Percentiles rank a stretch among this genome's conserved stretches.
These are phyloP conservation scores for Dendrocalamus sinicus DNA, from an alignment of 176 grass and related monocot genomes.

Conservation along the genomic window DNA sequence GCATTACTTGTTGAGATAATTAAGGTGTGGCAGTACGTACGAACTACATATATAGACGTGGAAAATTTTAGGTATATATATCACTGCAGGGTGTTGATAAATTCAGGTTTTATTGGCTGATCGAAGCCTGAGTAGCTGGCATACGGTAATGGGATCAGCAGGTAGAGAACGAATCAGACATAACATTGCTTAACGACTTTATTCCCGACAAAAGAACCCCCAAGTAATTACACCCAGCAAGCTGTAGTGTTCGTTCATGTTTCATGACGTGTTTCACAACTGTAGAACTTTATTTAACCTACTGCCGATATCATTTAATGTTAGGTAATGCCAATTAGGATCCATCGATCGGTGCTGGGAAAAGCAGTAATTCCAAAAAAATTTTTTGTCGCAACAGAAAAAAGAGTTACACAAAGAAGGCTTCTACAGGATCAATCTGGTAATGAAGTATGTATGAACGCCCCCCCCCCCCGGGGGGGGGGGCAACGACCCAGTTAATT, in stretches of 20 bases:
- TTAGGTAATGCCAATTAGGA: conserved; percentile 44
- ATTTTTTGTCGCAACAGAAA: neutral
- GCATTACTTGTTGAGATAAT: neutral
- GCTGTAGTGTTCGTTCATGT: conserved; percentile 32
- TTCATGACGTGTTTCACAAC: conserved; percentile 13
- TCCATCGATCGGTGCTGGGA: neutral
- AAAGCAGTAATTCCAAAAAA: neutral
- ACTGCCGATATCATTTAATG: conserved; percentile 26
- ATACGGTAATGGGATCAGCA: conserved; percentile 38
- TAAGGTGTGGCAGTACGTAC: neutral
- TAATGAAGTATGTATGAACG: neutral
- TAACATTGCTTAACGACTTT: conserved; percentile 8
- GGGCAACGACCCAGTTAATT: no score
- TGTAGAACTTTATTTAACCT: conserved; percentile 45
- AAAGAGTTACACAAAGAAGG: neutral
- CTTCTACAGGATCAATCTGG: neutral
- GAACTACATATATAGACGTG: neutral
- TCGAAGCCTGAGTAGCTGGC: neutral
- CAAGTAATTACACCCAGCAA: conserved; percentile 33
- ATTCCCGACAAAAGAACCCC: conserved; percentile 39
- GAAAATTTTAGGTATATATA: neutral
- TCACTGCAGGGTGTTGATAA: neutral
- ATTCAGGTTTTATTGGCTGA: conserved; percentile 18
- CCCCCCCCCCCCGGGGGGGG: no score
- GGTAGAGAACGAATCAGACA: neutral